Conservation (phyloP, 805 yeast genomes). For the Saitoella complicata region DNA sequence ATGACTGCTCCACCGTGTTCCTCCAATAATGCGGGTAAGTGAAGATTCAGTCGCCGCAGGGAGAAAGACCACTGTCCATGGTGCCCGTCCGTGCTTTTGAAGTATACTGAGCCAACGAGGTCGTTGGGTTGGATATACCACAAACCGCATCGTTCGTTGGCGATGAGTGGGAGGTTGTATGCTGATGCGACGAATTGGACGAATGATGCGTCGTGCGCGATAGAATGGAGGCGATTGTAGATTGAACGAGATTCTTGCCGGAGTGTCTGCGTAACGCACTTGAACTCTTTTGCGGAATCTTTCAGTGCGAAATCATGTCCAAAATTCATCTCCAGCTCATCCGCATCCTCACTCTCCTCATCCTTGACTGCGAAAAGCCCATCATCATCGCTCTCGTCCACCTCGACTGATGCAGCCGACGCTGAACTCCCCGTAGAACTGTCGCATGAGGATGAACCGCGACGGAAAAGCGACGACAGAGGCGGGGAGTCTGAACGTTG, state of each 20-base stretch:
- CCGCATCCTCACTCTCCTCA: too few species aligned
- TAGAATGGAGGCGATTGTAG: constrained; percentile 54
- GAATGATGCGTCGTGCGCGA: constrained; percentile 42
- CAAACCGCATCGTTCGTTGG: constrained; percentile 74
- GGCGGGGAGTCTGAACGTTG: too few species aligned
- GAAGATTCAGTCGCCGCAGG: constrained; percentile 55
- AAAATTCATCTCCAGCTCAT: too few species aligned
- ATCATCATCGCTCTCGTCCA: too few species aligned
- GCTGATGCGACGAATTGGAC: constrained; percentile 27
- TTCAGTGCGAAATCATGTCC: too few species aligned
- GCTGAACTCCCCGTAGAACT: too few species aligned
- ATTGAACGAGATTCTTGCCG: constrained; percentile 36
- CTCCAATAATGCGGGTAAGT: constrained; percentile 37
- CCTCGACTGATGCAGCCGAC: too few species aligned
- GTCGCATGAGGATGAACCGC: too few species aligned
- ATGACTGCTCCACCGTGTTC: constrained; percentile 32
- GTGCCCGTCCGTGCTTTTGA: constrained; percentile 89
- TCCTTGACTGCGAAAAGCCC: too few species aligned
- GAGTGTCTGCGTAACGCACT: constrained; percentile 24
- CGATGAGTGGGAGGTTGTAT: constrained; percentile 21
- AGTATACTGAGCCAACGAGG: constrained; percentile 40
- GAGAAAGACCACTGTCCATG: constrained; percentile 67
- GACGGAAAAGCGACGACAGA: too few species aligned
- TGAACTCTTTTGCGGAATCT: background rate
- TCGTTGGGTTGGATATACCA: constrained; percentile 54